Base-by-base conservation (phyloP, 2,329 filamentous ascomycete genomes). In the Trichoderma sp. region DNA sequence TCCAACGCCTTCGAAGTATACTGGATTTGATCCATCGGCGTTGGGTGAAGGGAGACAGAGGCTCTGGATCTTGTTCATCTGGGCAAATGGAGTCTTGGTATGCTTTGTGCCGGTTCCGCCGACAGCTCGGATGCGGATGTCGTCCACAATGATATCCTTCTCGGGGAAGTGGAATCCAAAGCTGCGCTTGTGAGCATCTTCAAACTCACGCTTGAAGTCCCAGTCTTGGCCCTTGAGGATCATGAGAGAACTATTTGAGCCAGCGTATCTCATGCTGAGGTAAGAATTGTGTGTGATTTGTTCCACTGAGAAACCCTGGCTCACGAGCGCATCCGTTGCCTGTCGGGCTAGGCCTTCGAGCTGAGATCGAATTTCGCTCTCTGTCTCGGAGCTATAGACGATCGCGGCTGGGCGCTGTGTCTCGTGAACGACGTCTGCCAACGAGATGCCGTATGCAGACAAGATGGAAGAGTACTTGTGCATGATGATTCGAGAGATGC, bases 111-210 rank as follows among this genome's bases (percentile, higher is more conserved):
- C 77, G 3, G 78, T 79, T 6, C 73, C 73, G 14, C 82, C 83
- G 62, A 84, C 83, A 5, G 81, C 84, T 27, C 86, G 83, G 5
- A 87, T 83, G 11, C 85, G 83, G 33, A 86, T 82, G 65, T 86
- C 84, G 56, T 87, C 86, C 14, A 87, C 82, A 1, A 87, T 78
- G n/a, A 87, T 83, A 9, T 82, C 79, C 65, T 85, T 82, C 24
- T 82, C 81, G 65, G 88, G 86, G 72, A 81, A 80, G 2, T 90
- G 93, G 81, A 95, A 95, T 2, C 92, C 92, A 79, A 94, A 95
- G 79, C 94, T 93, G 79, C 93, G 92, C 77, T 93, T 89, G 80
- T 95, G 93, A 76, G 93, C 91, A 78, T 90, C 89, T 64, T 79
- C 78, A 62, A 80, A 80, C 66, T 75, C 77, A 4, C 75, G 75